Base-by-base conservation (phyloP, 495 filamentous ascomycete species). In the Staphylotrichum longicolle region DNA sequence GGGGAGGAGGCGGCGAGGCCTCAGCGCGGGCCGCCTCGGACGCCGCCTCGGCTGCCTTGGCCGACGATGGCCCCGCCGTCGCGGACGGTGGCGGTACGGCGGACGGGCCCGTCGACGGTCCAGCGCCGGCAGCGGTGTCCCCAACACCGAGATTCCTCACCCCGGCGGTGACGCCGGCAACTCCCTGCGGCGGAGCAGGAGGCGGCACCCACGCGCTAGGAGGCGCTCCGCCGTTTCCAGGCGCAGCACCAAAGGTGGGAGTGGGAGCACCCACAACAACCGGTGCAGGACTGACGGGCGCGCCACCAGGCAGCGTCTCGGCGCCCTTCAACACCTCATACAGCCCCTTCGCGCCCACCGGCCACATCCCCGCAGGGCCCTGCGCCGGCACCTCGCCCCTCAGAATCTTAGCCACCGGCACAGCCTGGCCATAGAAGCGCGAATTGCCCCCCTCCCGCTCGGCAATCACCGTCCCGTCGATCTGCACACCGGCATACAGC, bases 371-470 rank as follows among this genome's bases (percentile, higher is more conserved):
- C 71, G 75, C 37, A 10, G 64, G 59, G 14, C 57, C 53, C 5
- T 58, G 44, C 4, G 65, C 33, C 2, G 70, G 62, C 0, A 83
- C 84, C 62, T 90, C 86, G 34, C 89, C 89, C 4, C 79, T 77
- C 7, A 94, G 70, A 55, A 94, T 91, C 48, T 89, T 83, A 8
- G 67, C 72, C 7, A 88, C 86, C 0, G 81, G 75, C 39, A 92
- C 77, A 7, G 78, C 76, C 60, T 85, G 77, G 33, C 85, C 83
- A 67, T 91, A 94, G 66, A 92, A 93, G 3, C 79, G 77, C 54
- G 88, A 87, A 69, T 94, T 94, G 72, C 91, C 90, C 58, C 90
- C 87, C n/a, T 83, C 86, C 11, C 90, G 81, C 73, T 91, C 88
- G 52, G 91, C 85, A 60, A 94, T 78, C 37, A 92, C 81, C 0